phyloP scores from a whole-genome alignment of 805 yeast genomes.

The Vanderwaltozyma polyspora region DNA sequence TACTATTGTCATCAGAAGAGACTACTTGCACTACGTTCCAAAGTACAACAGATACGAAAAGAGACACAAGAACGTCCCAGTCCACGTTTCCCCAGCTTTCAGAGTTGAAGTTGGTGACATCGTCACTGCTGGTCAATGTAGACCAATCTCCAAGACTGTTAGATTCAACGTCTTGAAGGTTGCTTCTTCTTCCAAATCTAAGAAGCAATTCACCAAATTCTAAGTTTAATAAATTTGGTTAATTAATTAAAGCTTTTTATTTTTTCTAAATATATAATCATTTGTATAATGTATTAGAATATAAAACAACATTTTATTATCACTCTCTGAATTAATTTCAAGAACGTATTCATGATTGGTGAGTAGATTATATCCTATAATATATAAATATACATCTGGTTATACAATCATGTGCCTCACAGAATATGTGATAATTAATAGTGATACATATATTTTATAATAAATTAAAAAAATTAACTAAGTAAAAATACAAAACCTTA shows the following conservation, averaged over 20 bases:
- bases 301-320: conserved; percentile 5
- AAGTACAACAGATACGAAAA: conserved; percentile 99
- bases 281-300: conserved; percentile 21
- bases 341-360: too few relatives aligned
- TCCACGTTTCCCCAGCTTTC: conserved; percentile 99
- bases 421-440: too few relatives aligned
- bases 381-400: too few relatives aligned
- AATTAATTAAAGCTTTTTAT: conserved; percentile 1
- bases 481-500: too few relatives aligned
- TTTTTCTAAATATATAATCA: conserved; percentile 12
- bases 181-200: conserved; percentile 70
- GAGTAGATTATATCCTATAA: too few relatives aligned
- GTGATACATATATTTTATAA: too few relatives aligned
- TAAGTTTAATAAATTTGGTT: conserved; percentile 32
- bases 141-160: conserved; percentile 99
- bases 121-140: conserved; percentile 99
- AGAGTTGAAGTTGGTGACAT: conserved; percentile 98
- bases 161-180: conserved; percentile 99
- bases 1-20: conserved; percentile 99
- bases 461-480: too few relatives aligned
- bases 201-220: conserved; percentile 95
- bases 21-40: conserved; percentile 98
- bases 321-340: too few relatives aligned
- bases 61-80: conserved; percentile 99
- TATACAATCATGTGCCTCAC: too few relatives aligned